These are phyloP conservation scores for Hymenoscyphus linearis DNA, from an alignment of 2,329 filamentous ascomycete species.

Conservation along the genomic window DNA sequence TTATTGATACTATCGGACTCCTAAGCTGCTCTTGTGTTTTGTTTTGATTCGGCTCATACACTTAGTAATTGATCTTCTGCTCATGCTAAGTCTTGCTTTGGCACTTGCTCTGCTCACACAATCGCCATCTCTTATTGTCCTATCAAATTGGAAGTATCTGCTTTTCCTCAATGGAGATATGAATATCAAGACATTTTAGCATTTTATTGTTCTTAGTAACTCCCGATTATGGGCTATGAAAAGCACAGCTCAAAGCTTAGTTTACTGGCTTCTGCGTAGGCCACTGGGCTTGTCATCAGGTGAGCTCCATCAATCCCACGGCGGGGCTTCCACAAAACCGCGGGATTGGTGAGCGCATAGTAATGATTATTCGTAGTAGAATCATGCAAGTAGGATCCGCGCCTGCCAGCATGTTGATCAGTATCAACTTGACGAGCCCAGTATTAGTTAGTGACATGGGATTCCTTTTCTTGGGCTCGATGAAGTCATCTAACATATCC, in stretches of 20 bases:
- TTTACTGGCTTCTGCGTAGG: constrained; percentile 25
- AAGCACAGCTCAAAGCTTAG: too few relatives aligned
- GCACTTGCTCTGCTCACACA: too few relatives aligned
- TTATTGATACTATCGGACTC: background rate
- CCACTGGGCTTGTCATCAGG: constrained; percentile 24
- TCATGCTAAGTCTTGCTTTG: too few relatives aligned
- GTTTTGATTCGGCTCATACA: too few relatives aligned
- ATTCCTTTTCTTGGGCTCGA: constrained; percentile 13
- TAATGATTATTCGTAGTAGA: constrained; percentile 34
- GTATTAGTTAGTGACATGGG: background rate
- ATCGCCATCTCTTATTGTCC: too few relatives aligned
- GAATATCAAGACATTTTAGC: too few relatives aligned
- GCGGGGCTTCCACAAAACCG: constrained; percentile 18
- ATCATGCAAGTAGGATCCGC: constrained; percentile 35
- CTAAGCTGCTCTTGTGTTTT: too few relatives aligned
- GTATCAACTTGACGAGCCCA: background rate
- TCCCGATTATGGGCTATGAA: constrained; percentile 45
- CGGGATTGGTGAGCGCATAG: constrained; percentile 32
- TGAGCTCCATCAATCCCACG: constrained; percentile 36
- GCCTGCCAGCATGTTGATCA: constrained; percentile 24
- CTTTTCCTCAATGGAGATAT: too few relatives aligned
- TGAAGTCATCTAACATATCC: constrained; percentile 30
- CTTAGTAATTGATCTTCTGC: too few relatives aligned
- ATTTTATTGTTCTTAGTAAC: constrained; percentile 46
- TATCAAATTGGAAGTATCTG: too few relatives aligned